Base-by-base conservation (phyloP, 192 early-diverging fungal species). In the Chytriomyces confervae region DNA sequence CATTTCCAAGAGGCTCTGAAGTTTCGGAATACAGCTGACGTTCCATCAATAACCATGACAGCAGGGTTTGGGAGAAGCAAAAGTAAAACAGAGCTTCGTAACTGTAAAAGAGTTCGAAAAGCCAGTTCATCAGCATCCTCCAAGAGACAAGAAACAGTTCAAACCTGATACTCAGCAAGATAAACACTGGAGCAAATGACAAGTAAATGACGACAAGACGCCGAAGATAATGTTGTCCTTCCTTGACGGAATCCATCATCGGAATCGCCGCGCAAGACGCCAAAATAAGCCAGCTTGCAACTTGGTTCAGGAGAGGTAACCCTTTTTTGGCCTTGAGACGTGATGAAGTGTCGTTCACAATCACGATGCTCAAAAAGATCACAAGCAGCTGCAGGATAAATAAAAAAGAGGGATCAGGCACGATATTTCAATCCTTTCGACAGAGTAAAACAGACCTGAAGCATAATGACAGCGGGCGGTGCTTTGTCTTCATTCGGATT, bases 51-150 rank as follows among this genome's bases (percentile, higher is more conserved):
- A 96, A 82, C 95, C 95, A 96, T 47, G 90, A 77, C 4, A 94
- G 69, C 36, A 96, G 79, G 16, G 91, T 91, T 6, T 81, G 79
- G 6, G 92, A 91, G 69, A 94, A 94, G 69, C 86, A 91, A 78
- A 92, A 91, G 82, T 96, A 98, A 72, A 98, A 98, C 46, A 96
- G 82, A 11, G 89, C 81, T 75, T 98, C 96, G 78, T 96, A 96
- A 3, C 80, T 36, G 29, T 0, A 36, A 36, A 36, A 36, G 29
- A 36, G 29, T 36, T 2, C 29, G 2, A 36, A n/a, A n/a, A n/a
- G n/a, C n/a, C n/a, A n/a, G n/a, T n/a, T 36, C 29, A 36, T 0
- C 29, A 36, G 2, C 29, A 36, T 36, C 29, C 29, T 36, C 29
- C 29, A 36, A 36, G 29, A 36, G 29, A 36, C 29, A 36, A 36